Evolutionary conservation across 2,329 filamentous ascomycete genomes (phyloP).

Genomic region (Penicillium digitatum): DNA sequence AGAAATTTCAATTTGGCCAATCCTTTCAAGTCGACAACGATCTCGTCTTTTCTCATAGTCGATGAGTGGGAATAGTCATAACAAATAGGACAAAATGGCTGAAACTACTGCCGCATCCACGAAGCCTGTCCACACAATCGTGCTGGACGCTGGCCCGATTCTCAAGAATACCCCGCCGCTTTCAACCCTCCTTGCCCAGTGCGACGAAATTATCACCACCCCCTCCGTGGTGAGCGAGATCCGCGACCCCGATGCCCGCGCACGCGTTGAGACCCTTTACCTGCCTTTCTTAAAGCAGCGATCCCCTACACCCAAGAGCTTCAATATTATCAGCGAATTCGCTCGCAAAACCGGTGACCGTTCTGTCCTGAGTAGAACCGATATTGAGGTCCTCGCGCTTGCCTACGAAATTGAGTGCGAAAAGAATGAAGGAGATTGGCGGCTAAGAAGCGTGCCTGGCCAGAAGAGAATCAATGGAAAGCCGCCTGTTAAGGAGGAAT

Average conservation of each 20-base stretch:
- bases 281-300: conserved; percentile 78
- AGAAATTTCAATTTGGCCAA: conserved; percentile 27
- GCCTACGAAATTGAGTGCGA: conserved; percentile 95
- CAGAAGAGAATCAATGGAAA: conserved; percentile 74
- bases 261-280: conserved; percentile 77
- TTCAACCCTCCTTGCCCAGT: conserved; percentile 73
- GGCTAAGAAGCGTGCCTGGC: conserved; percentile 70
- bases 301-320: conserved; percentile 68
- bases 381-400: conserved; percentile 83
- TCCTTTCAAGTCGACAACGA: conserved; percentile 7
- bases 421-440: conserved; percentile 82
- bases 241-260: conserved; percentile 73
- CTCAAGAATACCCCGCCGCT: conserved; percentile 88
- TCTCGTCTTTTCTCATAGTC: neutral
- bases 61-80: conserved; percentile 1
- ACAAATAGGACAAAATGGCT: conserved; percentile 18
- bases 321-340: conserved; percentile 78
- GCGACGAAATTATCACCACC: conserved; percentile 74
- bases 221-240: conserved; percentile 86
- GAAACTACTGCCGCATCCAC: conserved; percentile 19
- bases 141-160: conserved; percentile 87
- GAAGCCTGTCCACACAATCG: conserved; percentile 75
- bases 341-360: conserved; percentile 85
- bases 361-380: conserved; percentile 78
- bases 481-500: conserved; percentile 49